Evolutionary conservation across 2,329 filamentous ascomycete genomes (phyloP).

Genomic region (Emergomyces pasteurianus): DNA sequence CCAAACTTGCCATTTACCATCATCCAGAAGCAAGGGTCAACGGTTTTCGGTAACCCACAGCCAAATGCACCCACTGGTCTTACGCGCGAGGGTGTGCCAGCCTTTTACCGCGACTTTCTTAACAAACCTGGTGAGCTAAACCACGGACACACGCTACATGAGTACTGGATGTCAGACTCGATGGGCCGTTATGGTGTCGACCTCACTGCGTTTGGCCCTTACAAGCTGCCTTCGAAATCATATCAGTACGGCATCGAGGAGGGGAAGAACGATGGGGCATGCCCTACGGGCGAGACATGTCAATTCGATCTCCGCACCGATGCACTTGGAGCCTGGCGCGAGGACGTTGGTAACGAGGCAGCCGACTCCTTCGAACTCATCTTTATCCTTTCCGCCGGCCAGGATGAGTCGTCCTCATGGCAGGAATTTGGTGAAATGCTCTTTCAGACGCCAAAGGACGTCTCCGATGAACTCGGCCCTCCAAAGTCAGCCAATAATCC

Average conservation of each 20-base stretch:
- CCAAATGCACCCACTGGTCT: constrained; percentile 7
- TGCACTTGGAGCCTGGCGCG: constrained; percentile 10
- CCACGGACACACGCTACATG: constrained; percentile 10
- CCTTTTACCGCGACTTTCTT: constrained; percentile 11
- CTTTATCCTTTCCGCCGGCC: constrained; percentile 12
- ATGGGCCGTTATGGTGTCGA: constrained; percentile 11
- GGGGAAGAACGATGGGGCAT: constrained; percentile 8
- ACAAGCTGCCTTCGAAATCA: constrained; percentile 8
- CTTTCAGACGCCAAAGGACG: constrained; percentile 8
- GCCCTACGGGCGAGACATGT: constrained; percentile 7
- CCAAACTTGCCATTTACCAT: constrained; percentile 7
- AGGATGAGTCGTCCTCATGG: constrained; percentile 12
- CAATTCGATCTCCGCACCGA: constrained; percentile 8
- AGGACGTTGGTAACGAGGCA: constrained; percentile 8
- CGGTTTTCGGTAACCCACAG: constrained; percentile 10
- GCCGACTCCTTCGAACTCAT: constrained; percentile 11
- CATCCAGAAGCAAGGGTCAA: constrained; percentile 5
- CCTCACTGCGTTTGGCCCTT: constrained; percentile 10
- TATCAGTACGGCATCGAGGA: constrained; percentile 10
- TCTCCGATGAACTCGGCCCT: constrained; percentile 8
- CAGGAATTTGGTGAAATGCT: constrained; percentile 13
- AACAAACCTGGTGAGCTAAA: constrained; percentile 11
- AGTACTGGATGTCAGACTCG: constrained; percentile 13
- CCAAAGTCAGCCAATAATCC: constrained; percentile 3
- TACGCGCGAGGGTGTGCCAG: constrained; percentile 6